Percentiles rank a stretch among this genome's conserved stretches.
Evolutionary conservation across 2,329 filamentous ascomycete species (phyloP).

Genomic region (Diaporthe citriasiana): DNA sequence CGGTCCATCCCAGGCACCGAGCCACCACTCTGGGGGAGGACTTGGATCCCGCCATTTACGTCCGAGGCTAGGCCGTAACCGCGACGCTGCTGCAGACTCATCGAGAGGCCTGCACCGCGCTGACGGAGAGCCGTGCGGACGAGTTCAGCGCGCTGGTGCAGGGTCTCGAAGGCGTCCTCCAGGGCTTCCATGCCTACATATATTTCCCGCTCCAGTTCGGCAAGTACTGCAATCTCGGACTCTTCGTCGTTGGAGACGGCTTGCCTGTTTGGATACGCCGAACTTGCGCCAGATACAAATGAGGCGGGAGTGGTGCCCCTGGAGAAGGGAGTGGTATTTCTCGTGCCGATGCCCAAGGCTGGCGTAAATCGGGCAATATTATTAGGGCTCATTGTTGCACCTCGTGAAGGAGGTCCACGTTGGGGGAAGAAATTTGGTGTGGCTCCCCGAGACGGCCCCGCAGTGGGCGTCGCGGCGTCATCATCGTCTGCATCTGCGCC

Average conservation of each 20-base stretch:
- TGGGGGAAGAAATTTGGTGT: slow-evolving; percentile 64
- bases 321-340: slow-evolving; percentile 64
- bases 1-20: slow-evolving; percentile 60
- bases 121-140: slow-evolving; percentile 85
- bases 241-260: slow-evolving; percentile 93
- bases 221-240: slow-evolving; percentile 88
- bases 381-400: slow-evolving; percentile 56
- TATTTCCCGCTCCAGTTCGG: slow-evolving; percentile 93
- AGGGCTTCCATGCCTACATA: slow-evolving; percentile 94
- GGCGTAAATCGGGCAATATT: slow-evolving; percentile 55
- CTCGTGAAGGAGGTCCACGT: slow-evolving; percentile 56
- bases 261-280: slow-evolving; percentile 60
- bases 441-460: slow-evolving; percentile 62
- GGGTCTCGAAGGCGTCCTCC: slow-evolving; percentile 91
- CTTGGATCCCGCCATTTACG: slow-evolving; percentile 62
- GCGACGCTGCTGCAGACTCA: slow-evolving; percentile 72
- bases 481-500: slow-evolving; percentile 79
- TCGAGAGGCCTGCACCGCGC: slow-evolving; percentile 82
- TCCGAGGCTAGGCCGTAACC: slow-evolving; percentile 45
- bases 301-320: slow-evolving; percentile 67
- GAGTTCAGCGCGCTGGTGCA: slow-evolving; percentile 87
- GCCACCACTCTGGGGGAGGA: slow-evolving; percentile 65
- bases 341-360: slow-evolving; percentile 55
- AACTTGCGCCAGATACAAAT: slow-evolving; percentile 62
- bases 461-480: slow-evolving; percentile 51